A percentile compares a stretch with the other conserved stretches of the same genome.
These are phyloP conservation scores for Castanea mollissima DNA, from an alignment of 306 rosid genomes.

Conservation along the genomic window DNA sequence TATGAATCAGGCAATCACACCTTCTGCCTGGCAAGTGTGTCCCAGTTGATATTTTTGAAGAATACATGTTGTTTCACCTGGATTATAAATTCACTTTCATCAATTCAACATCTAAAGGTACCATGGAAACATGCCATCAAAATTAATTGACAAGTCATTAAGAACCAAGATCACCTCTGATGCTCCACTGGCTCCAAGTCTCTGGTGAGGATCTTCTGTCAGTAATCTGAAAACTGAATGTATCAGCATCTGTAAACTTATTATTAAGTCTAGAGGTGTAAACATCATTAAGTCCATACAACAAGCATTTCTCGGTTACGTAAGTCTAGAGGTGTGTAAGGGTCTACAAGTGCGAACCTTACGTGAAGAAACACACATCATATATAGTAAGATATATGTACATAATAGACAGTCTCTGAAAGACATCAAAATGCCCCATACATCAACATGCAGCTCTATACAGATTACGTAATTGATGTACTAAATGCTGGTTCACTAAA, in stretches of 20 bases:
- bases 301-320: neutral
- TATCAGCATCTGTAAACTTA: conserved; percentile 27
- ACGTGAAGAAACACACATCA: neutral
- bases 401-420: neutral
- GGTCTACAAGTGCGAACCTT: neutral
- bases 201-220: conserved; percentile 94
- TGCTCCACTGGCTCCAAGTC: conserved; percentile 97
- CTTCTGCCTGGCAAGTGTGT: conserved; percentile 98
- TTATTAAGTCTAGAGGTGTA: neutral
- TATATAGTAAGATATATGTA: neutral
- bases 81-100: conserved; percentile 25
- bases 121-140: neutral
- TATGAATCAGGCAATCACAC: conserved; percentile 35
- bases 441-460: neutral
- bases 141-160: neutral
- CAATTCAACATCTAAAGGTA: conserved; percentile 17
- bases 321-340: neutral
- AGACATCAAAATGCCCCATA: neutral
- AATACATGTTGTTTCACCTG: conserved; percentile 94
- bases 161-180: conserved; percentile 65
- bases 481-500: neutral
- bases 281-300: neutral
- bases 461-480: neutral
- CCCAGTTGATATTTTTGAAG: conserved; percentile 98
- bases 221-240: conserved; percentile 56